Evolutionary conservation across 2,329 filamentous ascomycete genomes (phyloP), one percentile per base, ranked within the genome.

Genomic region (Fusarium siculi): DNA sequence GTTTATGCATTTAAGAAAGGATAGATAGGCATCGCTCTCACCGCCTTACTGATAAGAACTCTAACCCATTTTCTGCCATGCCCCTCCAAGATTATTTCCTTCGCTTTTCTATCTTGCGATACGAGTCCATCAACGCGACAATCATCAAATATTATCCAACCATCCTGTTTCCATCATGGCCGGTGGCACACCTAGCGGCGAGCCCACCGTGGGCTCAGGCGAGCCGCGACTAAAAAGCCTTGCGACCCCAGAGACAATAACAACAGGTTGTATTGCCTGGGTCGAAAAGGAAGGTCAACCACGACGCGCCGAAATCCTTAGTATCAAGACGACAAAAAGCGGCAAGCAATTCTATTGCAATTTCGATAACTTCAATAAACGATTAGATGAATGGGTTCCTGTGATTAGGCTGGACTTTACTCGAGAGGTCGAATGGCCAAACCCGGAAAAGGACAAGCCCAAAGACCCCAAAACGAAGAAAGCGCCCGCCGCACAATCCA

Each of bases 291-390:
- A 97, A 82, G 94, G 94, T 68, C 91, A 95, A 79, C 89, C 93
- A 70, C 92, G 96, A 77, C 95, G 96, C 84, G 96, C 96, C 77
- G 96, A 99, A 82, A 97, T 99, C 72, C 86, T 99, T n/a, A 96
- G 94, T 66, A 97, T 98, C 76, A 92, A 93, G 79, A 93, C 95
- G 67, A 93, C 93, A 28, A 97, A 97, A 82, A 96, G 94, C 78
- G 92, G 93, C 21, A 92, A 94, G 43, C 93, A 93, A 62, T 98
- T 96, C 80, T 98, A 98, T 82, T 97, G 97, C 78, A 97, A 98
- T 82, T 98, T 98, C 81, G 94, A 97, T 80, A 97, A 97, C 79
- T 98, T 98, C 89, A 98, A 98, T 84, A 98, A 98, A 83, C 87
- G 87, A 74, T 83, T 90, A 18, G 86, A 89, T 85, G 96, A 99